Percentiles rank a stretch among this genome's conserved stretches.
Conservation (phyloP, 1,284 basidiomycete genomes). For the Cutaneotrichosporon sp. region DNA sequence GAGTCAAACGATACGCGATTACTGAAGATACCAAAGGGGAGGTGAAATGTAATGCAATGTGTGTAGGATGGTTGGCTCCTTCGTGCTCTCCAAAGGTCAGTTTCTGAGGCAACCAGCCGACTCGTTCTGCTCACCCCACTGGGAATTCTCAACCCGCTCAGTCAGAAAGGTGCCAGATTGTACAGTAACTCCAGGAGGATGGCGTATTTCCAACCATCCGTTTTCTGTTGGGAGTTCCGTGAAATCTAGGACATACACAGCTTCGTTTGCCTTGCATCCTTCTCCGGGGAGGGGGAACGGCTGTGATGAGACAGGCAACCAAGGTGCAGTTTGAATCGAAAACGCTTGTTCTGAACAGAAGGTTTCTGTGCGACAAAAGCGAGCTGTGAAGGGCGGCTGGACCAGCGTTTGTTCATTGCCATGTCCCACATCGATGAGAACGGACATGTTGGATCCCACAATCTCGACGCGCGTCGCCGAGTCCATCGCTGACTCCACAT, state of each 20-base stretch:
- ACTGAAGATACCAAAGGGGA: not conserved
- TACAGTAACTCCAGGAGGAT: not conserved
- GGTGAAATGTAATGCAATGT: not conserved
- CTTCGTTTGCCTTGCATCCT: constrained; percentile 29
- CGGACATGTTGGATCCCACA: constrained; percentile 15
- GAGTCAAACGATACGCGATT: constrained; percentile 8
- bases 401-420: not conserved
- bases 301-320: constrained; percentile 5
- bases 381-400: not conserved
- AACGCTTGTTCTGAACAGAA: constrained; percentile 3
- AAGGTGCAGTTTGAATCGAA: constrained; percentile 12
- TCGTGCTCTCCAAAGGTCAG: not conserved
- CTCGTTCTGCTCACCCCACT: not conserved
- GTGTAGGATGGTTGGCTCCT: not conserved
- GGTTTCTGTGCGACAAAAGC: constrained; percentile 2
- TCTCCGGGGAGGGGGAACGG: constrained; percentile 42
- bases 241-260: constrained; percentile 20
- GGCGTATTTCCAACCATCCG: not conserved
- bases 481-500: too few species aligned
- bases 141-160: not conserved
- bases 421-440: constrained; percentile 8
- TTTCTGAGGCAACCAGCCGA: not conserved
- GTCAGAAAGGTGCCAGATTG: not conserved
- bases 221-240: not conserved
- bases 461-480: not conserved